These are phyloP conservation scores for Silene uniflora DNA, from an alignment of 148 eudicot genomes.

Conservation along the genomic window DNA sequence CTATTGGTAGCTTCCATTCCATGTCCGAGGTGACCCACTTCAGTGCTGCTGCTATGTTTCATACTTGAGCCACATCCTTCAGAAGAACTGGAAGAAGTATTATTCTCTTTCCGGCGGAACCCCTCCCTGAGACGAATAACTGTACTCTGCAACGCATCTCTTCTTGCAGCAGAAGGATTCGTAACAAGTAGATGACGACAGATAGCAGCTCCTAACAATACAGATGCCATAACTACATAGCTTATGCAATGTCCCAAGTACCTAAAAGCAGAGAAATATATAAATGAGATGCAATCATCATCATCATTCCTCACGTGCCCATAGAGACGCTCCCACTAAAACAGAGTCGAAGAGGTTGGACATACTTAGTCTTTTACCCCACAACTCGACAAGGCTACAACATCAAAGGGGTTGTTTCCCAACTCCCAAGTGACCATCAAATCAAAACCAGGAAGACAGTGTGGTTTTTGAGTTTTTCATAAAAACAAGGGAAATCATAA, in stretches of 20 bases:
- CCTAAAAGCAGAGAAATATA: constrained; percentile 39
- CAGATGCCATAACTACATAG: constrained; percentile 94
- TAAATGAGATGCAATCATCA: constrained; percentile 8
- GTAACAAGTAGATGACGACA: constrained; percentile 85
- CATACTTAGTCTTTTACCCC: neutral
- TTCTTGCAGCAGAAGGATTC: constrained; percentile 89
- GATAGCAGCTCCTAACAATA: constrained; percentile 94
- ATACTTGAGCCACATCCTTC: constrained; percentile 94
- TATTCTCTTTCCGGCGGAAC: constrained; percentile 80
- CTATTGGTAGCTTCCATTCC: constrained; percentile 34
- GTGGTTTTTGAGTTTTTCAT: neutral
- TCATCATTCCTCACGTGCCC: neutral
- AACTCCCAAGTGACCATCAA: neutral
- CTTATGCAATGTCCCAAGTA: constrained; percentile 94
- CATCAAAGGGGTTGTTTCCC: neutral
- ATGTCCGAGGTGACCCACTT: constrained; percentile 80
- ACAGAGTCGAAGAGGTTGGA: neutral
- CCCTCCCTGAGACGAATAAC: constrained; percentile 96
- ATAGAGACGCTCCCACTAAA: neutral
- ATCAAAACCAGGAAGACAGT: neutral
- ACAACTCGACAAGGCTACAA: constrained; percentile 9
- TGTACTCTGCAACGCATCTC: constrained; percentile 95
- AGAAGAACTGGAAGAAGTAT: constrained; percentile 92
- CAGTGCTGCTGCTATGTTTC: constrained; percentile 97
- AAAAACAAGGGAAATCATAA: neutral